Percentiles rank a stretch among this genome's conserved stretches.
Conservation (phyloP, 352 stramenopile genomes). For the Phytophthora vignae region DNA sequence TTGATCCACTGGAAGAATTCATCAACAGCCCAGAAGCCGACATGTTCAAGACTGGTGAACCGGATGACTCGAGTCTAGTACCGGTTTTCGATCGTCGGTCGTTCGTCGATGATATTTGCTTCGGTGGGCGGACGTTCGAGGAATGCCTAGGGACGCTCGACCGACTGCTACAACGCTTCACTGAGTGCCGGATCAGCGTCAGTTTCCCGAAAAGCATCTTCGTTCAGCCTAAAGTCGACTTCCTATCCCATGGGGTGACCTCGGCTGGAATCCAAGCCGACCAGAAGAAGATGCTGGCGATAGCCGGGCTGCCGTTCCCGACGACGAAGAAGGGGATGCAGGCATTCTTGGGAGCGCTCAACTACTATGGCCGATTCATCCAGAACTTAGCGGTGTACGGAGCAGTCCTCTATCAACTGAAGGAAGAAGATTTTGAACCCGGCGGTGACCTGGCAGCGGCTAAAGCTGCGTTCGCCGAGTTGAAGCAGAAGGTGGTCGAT, state of each 20-base stretch:
- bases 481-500: no score
- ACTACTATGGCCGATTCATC: background rate
- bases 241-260: no score
- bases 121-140: no score
- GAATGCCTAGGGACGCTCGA: no score
- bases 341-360: background rate
- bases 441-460: background rate
- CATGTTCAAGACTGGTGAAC: no score
- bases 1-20: no score
- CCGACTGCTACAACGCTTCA: slow-evolving; percentile 1
- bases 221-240: background rate
- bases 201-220: background rate
- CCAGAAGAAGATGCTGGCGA: background rate
- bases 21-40: background rate
- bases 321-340: background rate
- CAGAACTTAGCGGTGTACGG: background rate
- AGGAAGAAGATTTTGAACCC: background rate
- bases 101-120: no score
- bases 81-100: no score
- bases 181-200: background rate
- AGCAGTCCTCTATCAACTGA: background rate
- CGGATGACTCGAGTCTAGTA: no score
- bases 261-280: background rate
- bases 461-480: no score
- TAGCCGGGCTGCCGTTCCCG: background rate